phyloP scores from a whole-genome alignment of 768 basidiomycete species.

The Collybiopsis confluens region DNA sequence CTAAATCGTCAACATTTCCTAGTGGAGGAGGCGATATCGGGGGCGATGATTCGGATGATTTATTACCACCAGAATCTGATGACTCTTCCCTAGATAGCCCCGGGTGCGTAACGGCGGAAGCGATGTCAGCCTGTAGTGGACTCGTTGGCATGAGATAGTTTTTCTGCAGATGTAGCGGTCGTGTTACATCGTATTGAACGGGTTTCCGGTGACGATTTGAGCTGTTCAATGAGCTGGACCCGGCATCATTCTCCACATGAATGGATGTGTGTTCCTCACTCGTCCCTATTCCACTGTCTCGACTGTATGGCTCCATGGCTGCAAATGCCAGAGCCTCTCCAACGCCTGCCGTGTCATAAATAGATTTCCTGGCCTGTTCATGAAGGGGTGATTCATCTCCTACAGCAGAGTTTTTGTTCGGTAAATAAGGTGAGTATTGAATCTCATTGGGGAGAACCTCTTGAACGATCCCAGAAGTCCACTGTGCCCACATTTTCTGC shows the following conservation, averaged over 20 bases:
- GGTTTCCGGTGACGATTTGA: slow-evolving; percentile 1
- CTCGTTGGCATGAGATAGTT: background rate
- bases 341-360: slow-evolving; percentile 52
- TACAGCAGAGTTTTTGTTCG: slow-evolving; percentile 17
- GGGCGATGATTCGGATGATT: slow-evolving; percentile 24
- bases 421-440: slow-evolving; percentile 42
- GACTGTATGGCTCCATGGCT: slow-evolving; percentile 23
- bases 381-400: background rate
- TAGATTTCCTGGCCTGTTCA: slow-evolving; percentile 21
- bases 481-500: slow-evolving; percentile 49
- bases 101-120: background rate
- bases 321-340: slow-evolving; percentile 56
- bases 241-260: slow-evolving; percentile 13
- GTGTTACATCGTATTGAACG: slow-evolving; percentile 33
- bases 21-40: slow-evolving; percentile 45
- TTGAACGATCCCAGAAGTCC: slow-evolving; percentile 39
- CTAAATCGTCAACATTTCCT: slow-evolving; percentile 60
- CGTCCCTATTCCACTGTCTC: slow-evolving; percentile 45
- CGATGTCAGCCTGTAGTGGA: background rate
- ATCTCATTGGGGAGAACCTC: slow-evolving; percentile 43
- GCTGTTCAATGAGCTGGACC: slow-evolving; percentile 6
- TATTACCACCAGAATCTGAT: slow-evolving; percentile 11
- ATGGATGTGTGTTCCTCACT: slow-evolving; percentile 32
- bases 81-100: background rate
- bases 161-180: slow-evolving; percentile 21